A percentile compares a stretch with the other conserved stretches of the same genome.
Evolutionary conservation across 1,284 basidiomycete species (phyloP).

Genomic region (Cryptococcus sp.): DNA sequence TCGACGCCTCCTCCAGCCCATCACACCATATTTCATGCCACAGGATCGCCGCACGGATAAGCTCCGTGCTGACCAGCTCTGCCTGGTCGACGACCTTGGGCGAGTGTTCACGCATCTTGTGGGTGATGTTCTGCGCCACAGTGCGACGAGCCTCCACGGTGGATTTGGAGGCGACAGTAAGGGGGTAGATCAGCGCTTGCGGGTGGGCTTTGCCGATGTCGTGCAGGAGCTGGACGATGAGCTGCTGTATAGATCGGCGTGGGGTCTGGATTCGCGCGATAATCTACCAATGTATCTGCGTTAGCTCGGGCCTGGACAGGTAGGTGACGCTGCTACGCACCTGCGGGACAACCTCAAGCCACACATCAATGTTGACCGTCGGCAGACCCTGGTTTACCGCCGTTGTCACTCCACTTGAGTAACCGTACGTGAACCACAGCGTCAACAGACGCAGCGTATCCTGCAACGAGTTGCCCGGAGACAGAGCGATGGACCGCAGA

Average conservation of each 20-base stretch:
- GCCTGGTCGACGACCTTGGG: conserved; percentile 88
- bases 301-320: neutral
- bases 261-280: conserved; percentile 98
- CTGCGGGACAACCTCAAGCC: conserved; percentile 98
- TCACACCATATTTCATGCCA: conserved; percentile 99
- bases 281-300: conserved; percentile 59
- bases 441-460: conserved; percentile 92
- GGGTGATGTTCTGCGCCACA: conserved; percentile 86
- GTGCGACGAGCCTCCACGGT: conserved; percentile 77
- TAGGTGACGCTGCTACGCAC: no score
- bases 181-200: conserved; percentile 93
- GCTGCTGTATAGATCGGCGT: conserved; percentile 76
- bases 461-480: conserved; percentile 87
- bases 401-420: conserved; percentile 83
- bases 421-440: conserved; percentile 98
- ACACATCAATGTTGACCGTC: conserved; percentile 91
- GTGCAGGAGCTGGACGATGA: conserved; percentile 84
- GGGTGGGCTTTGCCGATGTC: conserved; percentile 96
- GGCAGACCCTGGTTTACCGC: conserved; percentile 87
- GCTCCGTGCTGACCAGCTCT: conserved; percentile 83
- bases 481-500: conserved; percentile 90
- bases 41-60: conserved; percentile 95
- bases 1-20: conserved; percentile 94
- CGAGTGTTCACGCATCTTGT: conserved; percentile 91
- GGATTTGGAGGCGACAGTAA: conserved; percentile 98